Evolutionary conservation across 176 grass and related monocot species (phyloP).

Genomic region (Typha latifolia): DNA sequence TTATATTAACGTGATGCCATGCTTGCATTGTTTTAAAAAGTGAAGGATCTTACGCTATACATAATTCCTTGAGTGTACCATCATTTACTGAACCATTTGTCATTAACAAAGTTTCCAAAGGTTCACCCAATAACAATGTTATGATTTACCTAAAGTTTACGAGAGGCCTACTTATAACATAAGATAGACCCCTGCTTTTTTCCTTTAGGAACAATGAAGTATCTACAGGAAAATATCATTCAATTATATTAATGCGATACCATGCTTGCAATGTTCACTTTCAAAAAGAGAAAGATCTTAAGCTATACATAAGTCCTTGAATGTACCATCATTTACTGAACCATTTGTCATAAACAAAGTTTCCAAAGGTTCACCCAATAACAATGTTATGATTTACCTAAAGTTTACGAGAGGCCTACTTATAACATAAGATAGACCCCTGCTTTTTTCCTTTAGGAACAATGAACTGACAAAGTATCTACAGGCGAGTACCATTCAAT

Average conservation of each 20-base stretch:
- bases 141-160: constrained; percentile 25
- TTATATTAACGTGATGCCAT: not conserved
- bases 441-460: constrained; percentile 31
- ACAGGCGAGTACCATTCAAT: not conserved
- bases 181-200: constrained; percentile 24
- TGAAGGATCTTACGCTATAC: too few species aligned
- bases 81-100: not conserved
- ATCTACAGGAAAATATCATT: not conserved
- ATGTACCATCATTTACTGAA: constrained; percentile 78
- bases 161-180: constrained; percentile 9
- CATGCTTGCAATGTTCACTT: not conserved
- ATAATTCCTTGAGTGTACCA: not conserved
- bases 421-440: constrained; percentile 16
- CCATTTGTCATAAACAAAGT: constrained; percentile 31
- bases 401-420: constrained; percentile 41
- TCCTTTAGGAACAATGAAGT: constrained; percentile 11
- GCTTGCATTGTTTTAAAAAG: too few species aligned
- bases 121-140: not conserved
- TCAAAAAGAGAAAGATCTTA: too few species aligned
- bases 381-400: constrained; percentile 27
- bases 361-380: constrained; percentile 7
- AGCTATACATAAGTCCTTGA: too few species aligned
- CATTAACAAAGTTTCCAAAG: not conserved
- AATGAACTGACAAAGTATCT: too few species aligned
- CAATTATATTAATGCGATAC: not conserved